Evolutionary conservation across 345 rosid species (phyloP), one percentile per base, ranked within the genome.

Genomic region (Populus ilicifolia): DNA sequence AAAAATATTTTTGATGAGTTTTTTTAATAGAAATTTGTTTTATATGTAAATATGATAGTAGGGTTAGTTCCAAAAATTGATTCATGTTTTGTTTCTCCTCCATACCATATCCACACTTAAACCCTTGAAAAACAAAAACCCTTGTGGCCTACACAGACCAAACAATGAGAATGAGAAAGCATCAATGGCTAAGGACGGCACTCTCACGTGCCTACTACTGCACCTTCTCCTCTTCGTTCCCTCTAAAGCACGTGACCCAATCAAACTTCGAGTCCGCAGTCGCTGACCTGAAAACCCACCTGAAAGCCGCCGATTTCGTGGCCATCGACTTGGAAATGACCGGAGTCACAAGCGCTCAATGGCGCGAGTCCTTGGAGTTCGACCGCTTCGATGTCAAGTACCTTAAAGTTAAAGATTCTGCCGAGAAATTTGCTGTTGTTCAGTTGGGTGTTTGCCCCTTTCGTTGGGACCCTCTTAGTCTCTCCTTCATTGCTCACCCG

Each of bases 311-410:
- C 2, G 97, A 93, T 70, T 96, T 92, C 86, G 90, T 96, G 54
- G 98, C 99, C 50, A 86, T 96, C 77, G 98, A 96, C 88, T 85
- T 93, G 62, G 97, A 96, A 77, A 96, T 96, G 99, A 96, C 93
- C 27, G 99, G 99, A 23, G 79, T 96, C 65, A 87, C 92, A 2
- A 92, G 90, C 79, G 90, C 97, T 17, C 96, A 96, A 5, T 96
- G 98, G 99, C 82, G 99, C 4, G 99, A 93, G 75, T 88, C 94
- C 17, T 87, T 90, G 30, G 94, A 92, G 77, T 89, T 89, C 46
- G 99, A 96, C 83, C 88, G 96, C 41, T 81, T 79, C 82, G 99
- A 93, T 44, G 85, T 96, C 20, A 75, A 88, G 8, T 96, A 92
- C 85, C 93, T 96, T 64, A 96, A 96, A 78, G 90, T 93, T 77